These are phyloP conservation scores for Atalantia buxifolia DNA, from an alignment of 345 rosid species.

Conservation along the genomic window DNA sequence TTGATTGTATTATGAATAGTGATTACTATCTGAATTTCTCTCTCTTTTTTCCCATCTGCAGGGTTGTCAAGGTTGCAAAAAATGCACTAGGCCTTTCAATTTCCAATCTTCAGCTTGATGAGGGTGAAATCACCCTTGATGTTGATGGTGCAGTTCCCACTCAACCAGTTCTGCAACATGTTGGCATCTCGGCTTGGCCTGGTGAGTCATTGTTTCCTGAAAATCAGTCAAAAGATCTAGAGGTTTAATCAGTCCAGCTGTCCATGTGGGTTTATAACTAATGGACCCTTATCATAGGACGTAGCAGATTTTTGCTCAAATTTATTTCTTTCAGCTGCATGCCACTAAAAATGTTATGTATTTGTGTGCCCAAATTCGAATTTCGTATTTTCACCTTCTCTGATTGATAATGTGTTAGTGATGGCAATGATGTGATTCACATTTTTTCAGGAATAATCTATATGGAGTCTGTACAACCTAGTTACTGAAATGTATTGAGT, in stretches of 20 bases:
- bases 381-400: not conserved
- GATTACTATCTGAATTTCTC: not conserved
- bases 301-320: not conserved
- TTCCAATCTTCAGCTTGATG: constrained; percentile 68
- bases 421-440: not conserved
- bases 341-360: not conserved
- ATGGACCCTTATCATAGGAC: not conserved
- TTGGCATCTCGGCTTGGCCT: constrained; percentile 96
- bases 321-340: not conserved
- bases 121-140: constrained; percentile 83
- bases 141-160: constrained; percentile 84
- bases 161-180: constrained; percentile 88
- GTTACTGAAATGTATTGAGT: constrained; percentile 1
- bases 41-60: constrained; percentile 21
- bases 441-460: not conserved
- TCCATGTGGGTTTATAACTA: constrained; percentile 1
- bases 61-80: constrained; percentile 68
- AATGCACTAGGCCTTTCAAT: constrained; percentile 45
- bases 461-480: not conserved
- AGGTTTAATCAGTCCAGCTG: not conserved
- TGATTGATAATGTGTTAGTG: not conserved
- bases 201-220: constrained; percentile 39
- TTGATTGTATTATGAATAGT: not conserved
- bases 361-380: not conserved
- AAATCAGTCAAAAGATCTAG: not conserved